Evolutionary conservation across 2,329 filamentous ascomycete genomes (phyloP).

Genomic region (Sporothrix dimorphospora): DNA sequence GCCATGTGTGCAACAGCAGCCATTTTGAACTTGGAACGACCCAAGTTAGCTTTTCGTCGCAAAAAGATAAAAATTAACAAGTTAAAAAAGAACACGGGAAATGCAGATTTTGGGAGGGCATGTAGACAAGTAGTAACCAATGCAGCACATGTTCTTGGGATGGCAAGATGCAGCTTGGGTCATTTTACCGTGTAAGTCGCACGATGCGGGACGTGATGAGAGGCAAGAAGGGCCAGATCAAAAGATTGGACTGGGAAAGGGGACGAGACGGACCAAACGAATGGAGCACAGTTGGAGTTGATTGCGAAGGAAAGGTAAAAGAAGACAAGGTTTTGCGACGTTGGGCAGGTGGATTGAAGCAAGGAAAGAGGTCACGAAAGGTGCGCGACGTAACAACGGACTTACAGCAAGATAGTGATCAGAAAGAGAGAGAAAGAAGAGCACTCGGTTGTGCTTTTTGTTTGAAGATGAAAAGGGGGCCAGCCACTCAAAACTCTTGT

Average conservation of each 20-base stretch:
- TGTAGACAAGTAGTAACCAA: not conserved
- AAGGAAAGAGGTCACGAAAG: not conserved
- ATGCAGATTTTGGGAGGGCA: not conserved
- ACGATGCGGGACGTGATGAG: not conserved
- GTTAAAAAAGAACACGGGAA: not conserved
- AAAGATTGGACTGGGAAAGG: not conserved
- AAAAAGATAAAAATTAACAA: not conserved
- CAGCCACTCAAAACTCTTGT: not conserved
- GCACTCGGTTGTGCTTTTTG: not conserved
- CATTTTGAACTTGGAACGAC: slow-evolving; percentile 39
- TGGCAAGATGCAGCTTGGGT: not conserved
- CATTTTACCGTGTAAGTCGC: not conserved
- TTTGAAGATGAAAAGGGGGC: not conserved
- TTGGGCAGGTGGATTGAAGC: not conserved
- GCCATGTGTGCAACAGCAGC: slow-evolving; percentile 40
- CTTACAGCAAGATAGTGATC: not conserved
- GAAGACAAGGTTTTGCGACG: not conserved
- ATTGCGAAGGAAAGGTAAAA: not conserved
- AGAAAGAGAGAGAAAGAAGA: not conserved
- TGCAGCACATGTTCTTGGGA: not conserved
- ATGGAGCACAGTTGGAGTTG: not conserved
- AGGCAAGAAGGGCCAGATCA: not conserved
- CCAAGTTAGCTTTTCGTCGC: not conserved
- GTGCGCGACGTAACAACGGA: not conserved
- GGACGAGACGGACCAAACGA: not conserved